Base-by-base conservation (phyloP, 2,329 filamentous ascomycete genomes). In the Chlorencoelia australis region DNA sequence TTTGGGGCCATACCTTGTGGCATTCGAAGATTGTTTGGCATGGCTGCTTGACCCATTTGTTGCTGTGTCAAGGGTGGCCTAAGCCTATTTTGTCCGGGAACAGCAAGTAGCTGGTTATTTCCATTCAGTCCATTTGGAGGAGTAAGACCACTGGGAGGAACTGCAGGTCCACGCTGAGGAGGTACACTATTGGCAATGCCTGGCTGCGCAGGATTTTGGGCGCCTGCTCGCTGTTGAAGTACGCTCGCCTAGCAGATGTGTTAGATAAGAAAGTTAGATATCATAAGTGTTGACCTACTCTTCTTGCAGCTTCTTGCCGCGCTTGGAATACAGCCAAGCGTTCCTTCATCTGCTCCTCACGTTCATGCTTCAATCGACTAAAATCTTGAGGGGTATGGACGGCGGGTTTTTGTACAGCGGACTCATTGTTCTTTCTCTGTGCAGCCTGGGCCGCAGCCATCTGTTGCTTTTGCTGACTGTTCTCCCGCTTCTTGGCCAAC, bases 401-500 rank as follows among this genome's bases (percentile, higher is more conserved):
- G 7, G 33, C 25, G 22, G 31, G 73, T 53, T 57, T 71, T 49
- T 63, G 66, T 31, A 68, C 63, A 13, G 64, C 59, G 14, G 61
- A 56, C 41, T 94, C 85, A 41, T 82, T 82, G 10, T 76, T 71
- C 59, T 95, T 95, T 37, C 91, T 79, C 58, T 85, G 76, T 20
- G 82, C 82, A 32, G 85, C 84, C 39, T 86, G 74, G 44, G 75
- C 73, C 8, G 79, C 74, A 41, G 76, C 72, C 55, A 95, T 86
- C 54, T 89, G 82, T 56, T 91, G 84, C 64, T 96, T 96, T 55
- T 91, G 86, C 18, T 77, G 66, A 17, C 75, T 71, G 8, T 82
- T 82, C 61, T 98, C 91, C 17, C 89, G 76, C 62, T 95, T 96
- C 67, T 94, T 93, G 1, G 88, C 88, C 31, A 94, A 61, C 58